Evolutionary conservation across 441 rosid species (phyloP).

Genomic region (Manihot esculenta): DNA sequence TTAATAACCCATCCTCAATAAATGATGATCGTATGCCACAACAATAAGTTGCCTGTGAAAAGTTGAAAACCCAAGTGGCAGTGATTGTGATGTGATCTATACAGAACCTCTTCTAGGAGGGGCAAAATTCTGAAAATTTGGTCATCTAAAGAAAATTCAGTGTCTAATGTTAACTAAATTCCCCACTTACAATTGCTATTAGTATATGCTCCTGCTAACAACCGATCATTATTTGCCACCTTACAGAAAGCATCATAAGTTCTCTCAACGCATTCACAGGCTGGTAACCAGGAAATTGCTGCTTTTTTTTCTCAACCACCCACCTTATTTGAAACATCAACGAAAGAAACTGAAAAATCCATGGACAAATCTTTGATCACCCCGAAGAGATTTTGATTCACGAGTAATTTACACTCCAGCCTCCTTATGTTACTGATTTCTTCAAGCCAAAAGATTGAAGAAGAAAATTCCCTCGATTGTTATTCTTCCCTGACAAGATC

Average conservation of each 20-base stretch:
- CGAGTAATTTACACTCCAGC: constrained; percentile 18
- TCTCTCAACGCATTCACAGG: constrained; percentile 18
- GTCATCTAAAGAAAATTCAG: constrained; percentile 16
- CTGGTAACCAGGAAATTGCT: constrained; percentile 10
- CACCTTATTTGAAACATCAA: constrained; percentile 23
- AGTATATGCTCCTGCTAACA: constrained; percentile 22
- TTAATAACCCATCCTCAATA: constrained; percentile 16
- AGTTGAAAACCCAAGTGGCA: constrained; percentile 18
- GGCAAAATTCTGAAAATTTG: neutral
- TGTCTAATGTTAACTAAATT: constrained; percentile 19
- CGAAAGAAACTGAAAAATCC: constrained; percentile 2
- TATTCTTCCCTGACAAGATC: constrained; percentile 25
- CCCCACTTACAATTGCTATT: constrained; percentile 29
- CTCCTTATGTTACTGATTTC: constrained; percentile 28
- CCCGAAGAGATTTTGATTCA: constrained; percentile 14
- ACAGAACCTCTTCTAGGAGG: constrained; percentile 31
- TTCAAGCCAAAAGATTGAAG: constrained; percentile 2
- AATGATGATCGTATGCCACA: constrained; percentile 18
- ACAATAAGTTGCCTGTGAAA: constrained; percentile 20
- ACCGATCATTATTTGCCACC: constrained; percentile 9
- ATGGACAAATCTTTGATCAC: constrained; percentile 9
- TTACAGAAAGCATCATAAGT: neutral
- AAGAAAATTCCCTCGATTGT: constrained; percentile 18
- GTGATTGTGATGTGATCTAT: constrained; percentile 24
- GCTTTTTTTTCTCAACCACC: constrained; percentile 16